Conservation (phyloP, 106 monocot genomes). For the Cymbidium sinense region DNA sequence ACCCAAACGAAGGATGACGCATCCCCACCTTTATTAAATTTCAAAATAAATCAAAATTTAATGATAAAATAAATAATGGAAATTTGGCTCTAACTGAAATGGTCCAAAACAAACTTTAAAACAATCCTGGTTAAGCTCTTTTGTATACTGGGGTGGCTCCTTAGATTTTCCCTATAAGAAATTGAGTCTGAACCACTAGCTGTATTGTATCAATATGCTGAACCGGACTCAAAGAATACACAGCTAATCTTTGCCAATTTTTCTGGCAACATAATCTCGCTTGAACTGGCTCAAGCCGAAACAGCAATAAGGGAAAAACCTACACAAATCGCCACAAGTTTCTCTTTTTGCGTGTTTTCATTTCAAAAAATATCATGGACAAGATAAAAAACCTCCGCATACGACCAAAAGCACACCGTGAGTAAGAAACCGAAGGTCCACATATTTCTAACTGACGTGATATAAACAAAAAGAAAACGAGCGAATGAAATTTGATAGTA, state of each 20-base stretch:
- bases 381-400: neutral
- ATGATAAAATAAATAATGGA: neutral
- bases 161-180: no score
- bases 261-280: neutral
- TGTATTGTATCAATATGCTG: neutral
- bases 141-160: neutral
- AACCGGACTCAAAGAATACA: neutral
- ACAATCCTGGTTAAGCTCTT: no score
- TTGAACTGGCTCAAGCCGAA: neutral
- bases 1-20: neutral
- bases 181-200: neutral
- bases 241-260: neutral
- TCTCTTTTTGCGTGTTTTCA: neutral
- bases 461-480: neutral
- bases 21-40: neutral
- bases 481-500: neutral
- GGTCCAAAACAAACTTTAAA: neutral
- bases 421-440: neutral
- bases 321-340: neutral
- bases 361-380: neutral
- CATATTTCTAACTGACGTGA: neutral
- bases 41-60: neutral
- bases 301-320: neutral
- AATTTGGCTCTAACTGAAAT: neutral
- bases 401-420: neutral